Conservation (phyloP, 1,284 basidiomycete genomes). For the Stereum hirsutum region DNA sequence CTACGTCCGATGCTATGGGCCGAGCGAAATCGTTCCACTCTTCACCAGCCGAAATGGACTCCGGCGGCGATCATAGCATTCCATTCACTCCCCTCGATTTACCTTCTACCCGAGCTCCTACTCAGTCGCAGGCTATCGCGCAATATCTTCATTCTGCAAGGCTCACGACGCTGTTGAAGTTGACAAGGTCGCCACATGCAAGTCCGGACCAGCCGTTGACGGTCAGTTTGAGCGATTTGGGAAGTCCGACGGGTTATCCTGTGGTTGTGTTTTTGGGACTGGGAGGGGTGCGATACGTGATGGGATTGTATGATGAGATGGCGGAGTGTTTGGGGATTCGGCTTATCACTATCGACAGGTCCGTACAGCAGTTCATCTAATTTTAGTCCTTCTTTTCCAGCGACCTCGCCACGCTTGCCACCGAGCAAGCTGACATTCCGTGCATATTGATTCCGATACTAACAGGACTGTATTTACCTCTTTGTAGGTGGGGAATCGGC, state of each 20-base stretch:
- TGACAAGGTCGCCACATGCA: slow-evolving; percentile 73
- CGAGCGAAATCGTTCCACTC: slow-evolving; percentile 28
- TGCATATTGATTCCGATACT: background rate
- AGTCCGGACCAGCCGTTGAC: slow-evolving; percentile 63
- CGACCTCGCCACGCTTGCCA: background rate
- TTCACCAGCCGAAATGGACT: slow-evolving; percentile 16
- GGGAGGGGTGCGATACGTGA: slow-evolving; percentile 89
- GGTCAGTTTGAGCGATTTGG: slow-evolving; percentile 92
- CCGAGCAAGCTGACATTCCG: slow-evolving; percentile 9
- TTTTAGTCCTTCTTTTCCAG: background rate
- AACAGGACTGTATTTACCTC: no score
- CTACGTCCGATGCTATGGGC: slow-evolving; percentile 34
- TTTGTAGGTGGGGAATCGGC: slow-evolving; percentile 84
- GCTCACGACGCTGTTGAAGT: slow-evolving; percentile 74
- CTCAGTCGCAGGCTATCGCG: slow-evolving; percentile 64
- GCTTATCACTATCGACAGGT: slow-evolving; percentile 92
- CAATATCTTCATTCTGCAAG: slow-evolving; percentile 79
- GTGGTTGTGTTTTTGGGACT: slow-evolving; percentile 89
- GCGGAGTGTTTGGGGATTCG: slow-evolving; percentile 81
- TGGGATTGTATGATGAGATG: slow-evolving; percentile 95
- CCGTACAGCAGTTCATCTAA: slow-evolving; percentile 16
- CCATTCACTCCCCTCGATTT: slow-evolving; percentile 5
- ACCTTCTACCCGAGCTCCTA: slow-evolving; percentile 15
- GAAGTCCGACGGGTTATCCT: slow-evolving; percentile 73
- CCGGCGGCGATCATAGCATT: slow-evolving; percentile 9